These are phyloP conservation scores for Dioscorea alata DNA, from an alignment of 106 monocot genomes.

Conservation along the genomic window DNA sequence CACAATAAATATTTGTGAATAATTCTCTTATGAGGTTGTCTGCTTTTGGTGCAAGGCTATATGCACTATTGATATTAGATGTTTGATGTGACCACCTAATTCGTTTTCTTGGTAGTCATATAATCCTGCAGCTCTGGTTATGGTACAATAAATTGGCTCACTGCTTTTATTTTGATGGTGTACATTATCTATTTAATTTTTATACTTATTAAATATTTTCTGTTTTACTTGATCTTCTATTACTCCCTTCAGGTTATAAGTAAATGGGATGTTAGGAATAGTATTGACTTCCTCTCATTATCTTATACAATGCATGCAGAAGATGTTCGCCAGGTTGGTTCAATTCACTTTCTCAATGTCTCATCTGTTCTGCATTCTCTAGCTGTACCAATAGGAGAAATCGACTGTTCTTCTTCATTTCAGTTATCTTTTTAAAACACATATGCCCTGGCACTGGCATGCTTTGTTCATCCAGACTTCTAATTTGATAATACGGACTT, in stretches of 20 bases:
- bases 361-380: not conserved
- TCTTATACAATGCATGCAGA: conserved; percentile 84
- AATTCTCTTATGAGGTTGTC: too few species aligned
- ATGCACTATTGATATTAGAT: too few species aligned
- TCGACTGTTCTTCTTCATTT: not conserved
- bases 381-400: not conserved
- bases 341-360: not conserved
- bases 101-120: too few species aligned
- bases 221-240: conserved; percentile 3
- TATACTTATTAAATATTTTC: not conserved
- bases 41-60: too few species aligned
- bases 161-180: too few species aligned
- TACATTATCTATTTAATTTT: too few species aligned
- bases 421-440: too few species aligned
- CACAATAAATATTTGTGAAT: too few species aligned
- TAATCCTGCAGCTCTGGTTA: too few species aligned
- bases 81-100: too few species aligned
- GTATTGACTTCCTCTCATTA: conserved; percentile 75
- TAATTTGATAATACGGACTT: not conserved
- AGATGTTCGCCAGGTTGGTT: conserved; percentile 58
- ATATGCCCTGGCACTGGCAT: not conserved
- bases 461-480: not conserved
- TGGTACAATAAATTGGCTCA: too few species aligned
- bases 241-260: conserved; percentile 52
- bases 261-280: conserved; percentile 65